These are phyloP conservation scores for Puccinia coronata DNA, from an alignment of 1,284 basidiomycete genomes.

Conservation along the genomic window DNA sequence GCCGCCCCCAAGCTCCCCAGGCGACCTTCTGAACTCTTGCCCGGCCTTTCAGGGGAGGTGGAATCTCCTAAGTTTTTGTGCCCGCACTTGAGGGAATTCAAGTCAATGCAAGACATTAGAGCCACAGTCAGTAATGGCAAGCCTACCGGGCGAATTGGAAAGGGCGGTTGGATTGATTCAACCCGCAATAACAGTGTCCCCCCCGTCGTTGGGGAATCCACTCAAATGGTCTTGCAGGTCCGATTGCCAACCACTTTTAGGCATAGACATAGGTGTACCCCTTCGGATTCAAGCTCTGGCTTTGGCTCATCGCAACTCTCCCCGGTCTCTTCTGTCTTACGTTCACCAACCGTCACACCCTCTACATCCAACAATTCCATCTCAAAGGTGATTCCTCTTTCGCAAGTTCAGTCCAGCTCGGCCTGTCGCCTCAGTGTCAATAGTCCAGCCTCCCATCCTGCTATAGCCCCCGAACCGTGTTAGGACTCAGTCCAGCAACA, in stretches of 20 bases:
- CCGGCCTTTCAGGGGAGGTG: background rate
- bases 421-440: constrained; percentile 3
- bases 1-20: background rate
- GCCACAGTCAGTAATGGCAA: background rate
- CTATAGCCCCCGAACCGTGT: constrained; percentile 11
- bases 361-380: background rate
- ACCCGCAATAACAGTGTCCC: constrained; percentile 11
- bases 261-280: background rate
- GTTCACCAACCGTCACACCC: background rate
- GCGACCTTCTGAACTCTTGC: constrained; percentile 4
- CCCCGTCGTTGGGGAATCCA: background rate
- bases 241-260: constrained; percentile 14
- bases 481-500: too few species aligned
- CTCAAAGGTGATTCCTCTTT: background rate
- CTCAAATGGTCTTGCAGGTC: background rate
- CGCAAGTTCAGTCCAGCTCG: background rate
- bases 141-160: background rate
- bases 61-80: background rate
- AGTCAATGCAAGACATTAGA: constrained; percentile 46
- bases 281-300: constrained; percentile 32
- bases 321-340: constrained; percentile 3
- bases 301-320: constrained; percentile 38
- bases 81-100: constrained; percentile 36
- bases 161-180: background rate
- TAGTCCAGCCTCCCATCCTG: background rate